A percentile compares a stretch with the other conserved stretches of the same genome.
Conservation (phyloP, 306 rosid species). For the Lathyrus tuberosus region DNA sequence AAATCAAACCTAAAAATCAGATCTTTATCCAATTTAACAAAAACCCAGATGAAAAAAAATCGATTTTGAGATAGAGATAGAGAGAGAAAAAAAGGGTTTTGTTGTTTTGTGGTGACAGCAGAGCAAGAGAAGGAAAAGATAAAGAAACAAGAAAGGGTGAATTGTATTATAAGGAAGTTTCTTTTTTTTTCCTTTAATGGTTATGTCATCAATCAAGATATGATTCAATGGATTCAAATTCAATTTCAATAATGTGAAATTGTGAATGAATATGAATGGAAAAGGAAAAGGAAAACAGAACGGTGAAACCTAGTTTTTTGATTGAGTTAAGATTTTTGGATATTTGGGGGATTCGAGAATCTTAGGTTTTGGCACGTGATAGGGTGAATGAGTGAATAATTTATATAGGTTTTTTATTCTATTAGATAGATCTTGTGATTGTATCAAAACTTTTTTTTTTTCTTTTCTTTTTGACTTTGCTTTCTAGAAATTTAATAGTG, state of each 20-base stretch:
- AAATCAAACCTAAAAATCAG: conserved; percentile 15
- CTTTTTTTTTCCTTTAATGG: background rate
- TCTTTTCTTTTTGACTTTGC: too few relatives aligned
- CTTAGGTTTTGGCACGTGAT: conserved; percentile 42
- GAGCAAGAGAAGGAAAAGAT: background rate
- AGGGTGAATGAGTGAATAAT: conserved; percentile 20
- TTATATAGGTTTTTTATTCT: too few relatives aligned
- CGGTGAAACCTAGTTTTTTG: background rate
- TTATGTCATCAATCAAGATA: conserved; percentile 15
- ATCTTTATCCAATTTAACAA: conserved; percentile 4
- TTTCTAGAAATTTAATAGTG: too few relatives aligned
- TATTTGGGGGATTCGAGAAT: conserved; percentile 32
- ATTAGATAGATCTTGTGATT: too few relatives aligned
- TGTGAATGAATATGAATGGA: background rate
- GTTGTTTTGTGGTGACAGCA: background rate
- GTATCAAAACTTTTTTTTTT: too few relatives aligned
- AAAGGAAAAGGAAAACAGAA: background rate
- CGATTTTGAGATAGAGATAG: background rate
- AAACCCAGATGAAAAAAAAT: conserved; percentile 37
- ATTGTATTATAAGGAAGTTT: conserved; percentile 17
- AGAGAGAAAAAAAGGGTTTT: conserved; percentile 27
- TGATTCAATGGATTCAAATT: background rate
- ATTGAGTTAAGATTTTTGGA: conserved; percentile 3
- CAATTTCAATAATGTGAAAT: too few relatives aligned
- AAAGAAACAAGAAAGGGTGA: conserved; percentile 9